Conservation (phyloP, 176 grass and related monocot species). For the Carex parvula region DNA sequence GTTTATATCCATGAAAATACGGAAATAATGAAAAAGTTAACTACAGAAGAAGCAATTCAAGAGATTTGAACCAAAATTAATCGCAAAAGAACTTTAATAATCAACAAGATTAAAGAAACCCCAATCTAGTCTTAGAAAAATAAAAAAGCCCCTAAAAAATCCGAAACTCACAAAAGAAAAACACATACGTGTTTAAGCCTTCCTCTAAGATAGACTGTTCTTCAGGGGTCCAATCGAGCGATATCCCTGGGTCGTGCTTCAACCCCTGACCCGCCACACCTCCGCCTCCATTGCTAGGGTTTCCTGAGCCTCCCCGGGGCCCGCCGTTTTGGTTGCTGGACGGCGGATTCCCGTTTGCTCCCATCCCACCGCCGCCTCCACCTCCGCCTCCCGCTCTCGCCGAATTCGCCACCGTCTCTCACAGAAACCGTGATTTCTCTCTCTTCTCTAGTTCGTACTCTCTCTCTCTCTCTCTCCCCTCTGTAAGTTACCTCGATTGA, state of each 20-base stretch:
- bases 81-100: neutral
- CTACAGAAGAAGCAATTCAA: neutral
- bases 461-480: constrained; percentile 4
- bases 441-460: neutral
- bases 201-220: constrained; percentile 76
- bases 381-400: constrained; percentile 24
- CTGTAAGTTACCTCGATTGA: constrained; percentile 20
- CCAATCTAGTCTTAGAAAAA: neutral
- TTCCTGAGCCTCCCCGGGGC: constrained; percentile 30
- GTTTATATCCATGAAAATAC: neutral
- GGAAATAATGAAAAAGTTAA: neutral
- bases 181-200: constrained; percentile 61
- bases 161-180: constrained; percentile 17
- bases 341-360: constrained; percentile 67
- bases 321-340: constrained; percentile 38
- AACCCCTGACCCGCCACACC: constrained; percentile 40
- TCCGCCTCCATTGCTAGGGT: constrained; percentile 60
- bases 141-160: neutral
- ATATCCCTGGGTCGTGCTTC: constrained; percentile 77
- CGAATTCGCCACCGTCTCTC: constrained; percentile 26
- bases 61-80: neutral
- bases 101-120: neutral
- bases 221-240: constrained; percentile 68
- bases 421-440: neutral
- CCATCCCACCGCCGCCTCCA: constrained; percentile 36